Percentiles rank a stretch among this genome's conserved stretches.
Evolutionary conservation across 306 rosid species (phyloP).

Genomic region (Comarum palustre): DNA sequence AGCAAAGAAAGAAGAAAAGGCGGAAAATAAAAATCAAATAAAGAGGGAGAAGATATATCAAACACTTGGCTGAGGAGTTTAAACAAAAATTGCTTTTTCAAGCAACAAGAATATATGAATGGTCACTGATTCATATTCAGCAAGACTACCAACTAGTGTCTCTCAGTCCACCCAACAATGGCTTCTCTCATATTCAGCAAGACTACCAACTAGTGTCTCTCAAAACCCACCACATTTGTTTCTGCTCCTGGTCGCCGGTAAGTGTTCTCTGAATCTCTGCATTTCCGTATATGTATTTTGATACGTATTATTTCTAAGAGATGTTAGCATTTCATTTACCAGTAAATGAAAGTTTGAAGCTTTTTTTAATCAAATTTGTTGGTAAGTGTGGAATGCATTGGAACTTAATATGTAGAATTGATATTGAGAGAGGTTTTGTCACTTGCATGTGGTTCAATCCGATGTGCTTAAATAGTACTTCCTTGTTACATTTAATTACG

Average conservation of each 20-base stretch:
- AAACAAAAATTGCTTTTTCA: neutral
- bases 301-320: neutral
- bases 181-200: constrained; percentile 34
- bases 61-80: constrained; percentile 30
- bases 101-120: neutral
- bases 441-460: neutral
- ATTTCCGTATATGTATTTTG: neutral
- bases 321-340: neutral
- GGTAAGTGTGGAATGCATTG: neutral
- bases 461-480: neutral
- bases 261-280: constrained; percentile 16
- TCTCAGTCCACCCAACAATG: too few relatives aligned
- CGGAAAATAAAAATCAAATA: neutral
- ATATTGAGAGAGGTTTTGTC: neutral
- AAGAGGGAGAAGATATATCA: constrained; percentile 6
- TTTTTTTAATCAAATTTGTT: constrained; percentile 15
- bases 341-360: neutral
- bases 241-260: constrained; percentile 95
- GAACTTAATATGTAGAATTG: neutral
- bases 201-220: too few relatives aligned
- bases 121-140: constrained; percentile 6
- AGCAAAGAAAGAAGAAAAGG: neutral
- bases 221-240: constrained; percentile 67
- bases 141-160: neutral
- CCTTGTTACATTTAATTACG: neutral